Conservation (phyloP, 1,284 basidiomycete genomes). For the Pseudozyma sp. region DNA sequence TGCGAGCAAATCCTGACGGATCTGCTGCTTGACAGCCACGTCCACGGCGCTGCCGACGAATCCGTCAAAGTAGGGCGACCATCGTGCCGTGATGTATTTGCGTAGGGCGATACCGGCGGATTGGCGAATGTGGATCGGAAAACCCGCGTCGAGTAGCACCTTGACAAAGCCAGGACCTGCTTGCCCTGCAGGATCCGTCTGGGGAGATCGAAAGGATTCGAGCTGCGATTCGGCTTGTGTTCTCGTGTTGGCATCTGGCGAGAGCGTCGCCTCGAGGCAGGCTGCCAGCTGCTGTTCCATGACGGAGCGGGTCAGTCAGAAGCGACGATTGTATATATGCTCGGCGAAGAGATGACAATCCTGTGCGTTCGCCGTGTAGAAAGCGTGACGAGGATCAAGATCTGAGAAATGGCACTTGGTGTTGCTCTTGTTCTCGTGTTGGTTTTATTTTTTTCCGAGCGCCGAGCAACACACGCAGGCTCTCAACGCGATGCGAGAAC, state of each 20-base stretch:
- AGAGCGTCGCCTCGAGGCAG: conserved; percentile 51
- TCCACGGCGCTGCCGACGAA: conserved; percentile 50
- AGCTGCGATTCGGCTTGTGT: conserved; percentile 50
- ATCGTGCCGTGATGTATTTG: conserved; percentile 59
- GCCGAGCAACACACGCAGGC: too few relatives aligned
- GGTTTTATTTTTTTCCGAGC: too few relatives aligned
- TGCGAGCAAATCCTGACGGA: conserved; percentile 52
- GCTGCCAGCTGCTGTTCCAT: conserved; percentile 52
- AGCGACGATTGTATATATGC: background rate
- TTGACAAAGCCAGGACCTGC: conserved; percentile 44
- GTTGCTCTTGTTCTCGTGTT: too few relatives aligned
- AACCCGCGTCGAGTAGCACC: conserved; percentile 27
- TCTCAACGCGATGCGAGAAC: too few relatives aligned
- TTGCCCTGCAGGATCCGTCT: conserved; percentile 31
- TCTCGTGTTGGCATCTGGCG: conserved; percentile 35
- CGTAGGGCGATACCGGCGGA: conserved; percentile 60
- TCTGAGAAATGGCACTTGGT: too few relatives aligned
- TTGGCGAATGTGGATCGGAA: conserved; percentile 52
- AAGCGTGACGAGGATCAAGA: background rate
- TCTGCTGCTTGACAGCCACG: conserved; percentile 51
- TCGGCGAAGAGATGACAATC: too few relatives aligned
- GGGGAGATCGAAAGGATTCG: conserved; percentile 31
- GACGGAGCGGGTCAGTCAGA: background rate
- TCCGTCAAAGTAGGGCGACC: conserved; percentile 60
- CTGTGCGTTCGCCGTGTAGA: background rate